These are phyloP conservation scores for Breynia disticha DNA, from an alignment of 441 rosid genomes.

Conservation along the genomic window DNA sequence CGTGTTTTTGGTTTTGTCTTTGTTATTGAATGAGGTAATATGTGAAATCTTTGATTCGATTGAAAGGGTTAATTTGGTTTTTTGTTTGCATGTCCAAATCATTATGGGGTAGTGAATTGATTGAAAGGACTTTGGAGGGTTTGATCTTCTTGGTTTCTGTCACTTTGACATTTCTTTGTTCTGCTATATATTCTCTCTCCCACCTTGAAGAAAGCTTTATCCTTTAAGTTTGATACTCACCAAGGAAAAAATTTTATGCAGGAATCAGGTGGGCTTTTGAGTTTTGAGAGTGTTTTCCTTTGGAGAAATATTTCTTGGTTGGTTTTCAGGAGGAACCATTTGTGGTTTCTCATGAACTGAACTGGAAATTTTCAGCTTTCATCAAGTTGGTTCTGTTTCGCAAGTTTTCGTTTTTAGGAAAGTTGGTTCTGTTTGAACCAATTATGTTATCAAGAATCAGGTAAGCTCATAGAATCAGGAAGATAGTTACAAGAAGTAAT, in stretches of 20 bases:
- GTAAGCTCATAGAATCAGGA: slow-evolving; percentile 21
- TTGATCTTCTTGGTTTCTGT: slow-evolving; percentile 36
- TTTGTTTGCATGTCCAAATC: slow-evolving; percentile 55
- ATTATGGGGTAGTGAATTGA: slow-evolving; percentile 49
- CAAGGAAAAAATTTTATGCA: slow-evolving; percentile 13
- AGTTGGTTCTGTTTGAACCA: slow-evolving; percentile 11
- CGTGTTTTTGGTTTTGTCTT: slow-evolving; percentile 14
- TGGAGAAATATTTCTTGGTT: slow-evolving; percentile 21
- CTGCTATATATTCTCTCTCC: slow-evolving; percentile 9
- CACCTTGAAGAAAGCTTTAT: slow-evolving; percentile 17
- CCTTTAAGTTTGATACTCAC: slow-evolving; percentile 14
- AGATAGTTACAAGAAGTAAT: slow-evolving; percentile 17
- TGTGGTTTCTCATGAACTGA: slow-evolving; percentile 18
- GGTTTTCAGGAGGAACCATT: slow-evolving; percentile 18
- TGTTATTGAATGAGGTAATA: slow-evolving; percentile 23
- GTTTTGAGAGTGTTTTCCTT: slow-evolving; percentile 21
- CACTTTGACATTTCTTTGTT: slow-evolving; percentile 17
- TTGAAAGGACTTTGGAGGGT: slow-evolving; percentile 40
- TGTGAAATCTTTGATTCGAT: slow-evolving; percentile 25
- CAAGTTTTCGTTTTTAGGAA: no score
- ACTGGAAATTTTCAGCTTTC: no score
- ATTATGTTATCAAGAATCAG: slow-evolving; percentile 11
- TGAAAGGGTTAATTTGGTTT: slow-evolving; percentile 34
- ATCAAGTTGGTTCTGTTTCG: no score
- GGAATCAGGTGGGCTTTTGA: slow-evolving; percentile 16